These are phyloP conservation scores for Skeletonema costatum DNA, from an alignment of 108 stramenopile species.

Conservation along the genomic window DNA sequence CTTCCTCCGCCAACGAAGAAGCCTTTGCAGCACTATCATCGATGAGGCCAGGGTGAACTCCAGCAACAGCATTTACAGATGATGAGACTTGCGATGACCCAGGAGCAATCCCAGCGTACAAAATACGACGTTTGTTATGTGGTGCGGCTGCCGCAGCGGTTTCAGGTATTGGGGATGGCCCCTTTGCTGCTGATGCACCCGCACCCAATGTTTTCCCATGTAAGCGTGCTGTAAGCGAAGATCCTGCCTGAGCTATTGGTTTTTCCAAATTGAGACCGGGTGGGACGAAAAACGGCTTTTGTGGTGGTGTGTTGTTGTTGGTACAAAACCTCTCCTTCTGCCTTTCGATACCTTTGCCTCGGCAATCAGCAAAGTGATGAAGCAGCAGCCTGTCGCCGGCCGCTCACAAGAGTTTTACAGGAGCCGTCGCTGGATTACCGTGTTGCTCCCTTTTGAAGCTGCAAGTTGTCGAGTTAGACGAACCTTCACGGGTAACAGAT, in stretches of 20 bases:
- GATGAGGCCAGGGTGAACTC: constrained; percentile 65
- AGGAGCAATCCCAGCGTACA: constrained; percentile 83
- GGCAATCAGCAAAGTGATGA: constrained; percentile 70
- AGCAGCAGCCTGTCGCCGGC: constrained; percentile 20
- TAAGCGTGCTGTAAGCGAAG: constrained; percentile 62
- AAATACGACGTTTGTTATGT: constrained; percentile 44
- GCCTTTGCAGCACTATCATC: constrained; percentile 42
- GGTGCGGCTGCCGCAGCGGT: constrained; percentile 9
- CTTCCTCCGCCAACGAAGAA: constrained; percentile 33
- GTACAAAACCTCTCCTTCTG: constrained; percentile 45
- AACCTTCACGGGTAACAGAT: constrained; percentile 83
- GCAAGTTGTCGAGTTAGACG: constrained; percentile 81
- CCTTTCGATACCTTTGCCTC: constrained; percentile 66
- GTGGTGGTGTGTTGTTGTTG: constrained; percentile 29
- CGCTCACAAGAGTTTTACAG: constrained; percentile 49
- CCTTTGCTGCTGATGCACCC: constrained; percentile 18
- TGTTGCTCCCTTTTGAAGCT: constrained; percentile 81
- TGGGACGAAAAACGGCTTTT: no score
- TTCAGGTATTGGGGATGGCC: not conserved
- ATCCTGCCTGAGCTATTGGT: constrained; percentile 57
- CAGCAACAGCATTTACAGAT: constrained; percentile 62
- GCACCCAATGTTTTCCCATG: constrained; percentile 70
- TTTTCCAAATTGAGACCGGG: constrained; percentile 68
- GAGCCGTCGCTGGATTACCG: constrained; percentile 79
- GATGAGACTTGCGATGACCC: constrained; percentile 73